Evolutionary conservation across 257 asterid species (phyloP), one percentile per base, ranked within the genome.

Genomic region (Prunella vulgaris): DNA sequence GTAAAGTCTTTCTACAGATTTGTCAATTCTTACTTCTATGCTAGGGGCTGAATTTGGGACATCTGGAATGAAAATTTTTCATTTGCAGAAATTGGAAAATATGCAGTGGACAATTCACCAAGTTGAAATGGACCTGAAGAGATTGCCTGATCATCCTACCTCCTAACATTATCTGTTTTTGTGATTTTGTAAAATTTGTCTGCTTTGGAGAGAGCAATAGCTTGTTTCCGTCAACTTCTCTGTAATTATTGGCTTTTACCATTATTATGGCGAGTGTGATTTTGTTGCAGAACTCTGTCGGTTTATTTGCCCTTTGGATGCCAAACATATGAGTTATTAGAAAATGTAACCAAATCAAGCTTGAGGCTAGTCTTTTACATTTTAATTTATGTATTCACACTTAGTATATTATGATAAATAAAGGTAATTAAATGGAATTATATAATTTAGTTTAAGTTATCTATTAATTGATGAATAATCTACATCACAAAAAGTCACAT

Each of bases 81-180:
- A 15, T 54, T 63, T 77, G 88, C 96, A 93, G 97, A 90, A 93
- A 84, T 66, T 90, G 87, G 97, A 90, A 77, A 87, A 88, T 40
- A 85, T 90, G 97, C 94, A 84, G 70, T 93, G 99, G 97, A 93
- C 99, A 58, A 93, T 93, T 77, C 90, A 84, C 65, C 97, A 93
- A 84, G 99, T 93, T 46, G 99, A 93, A 77, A 87, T 93, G 96
- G 97, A 93, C 80, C 84, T 93, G 79, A 90, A 87, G 65, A 90
- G 95, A 51, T 61, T 83, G 80, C 95, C 97, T 56, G 95, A 86
- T 77, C 83, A 82, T 44, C 78, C 82, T 46, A 65, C 66, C 72
- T 7, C 86, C 77, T 88, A 78, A 81, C n/a, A 21, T 60, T 32
- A 22, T 42, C 60, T 53, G 64, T 66, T 28, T 17, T 56, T 38